Conservation (phyloP, 2,329 filamentous ascomycete genomes). For the Hypoxylon sp. region DNA sequence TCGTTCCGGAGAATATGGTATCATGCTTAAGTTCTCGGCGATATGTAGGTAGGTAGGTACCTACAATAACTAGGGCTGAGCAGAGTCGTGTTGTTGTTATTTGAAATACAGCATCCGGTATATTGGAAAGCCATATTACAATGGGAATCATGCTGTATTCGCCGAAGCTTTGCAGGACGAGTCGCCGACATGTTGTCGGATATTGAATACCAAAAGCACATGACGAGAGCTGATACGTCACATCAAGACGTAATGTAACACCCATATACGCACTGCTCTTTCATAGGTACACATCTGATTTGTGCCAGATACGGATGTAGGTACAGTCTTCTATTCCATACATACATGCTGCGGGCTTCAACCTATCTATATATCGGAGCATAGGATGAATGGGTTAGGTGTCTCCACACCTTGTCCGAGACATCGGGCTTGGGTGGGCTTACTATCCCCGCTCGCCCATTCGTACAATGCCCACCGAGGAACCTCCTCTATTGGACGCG, state of each 20-base stretch:
- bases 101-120: too few species aligned
- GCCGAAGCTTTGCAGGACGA: conserved; percentile 1
- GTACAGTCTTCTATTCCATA: too few species aligned
- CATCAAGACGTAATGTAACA: conserved; percentile 25
- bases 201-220: background rate
- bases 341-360: too few species aligned
- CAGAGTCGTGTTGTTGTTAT: too few species aligned
- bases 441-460: conserved; percentile 22
- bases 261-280: background rate
- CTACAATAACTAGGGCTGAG: too few species aligned
- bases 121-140: too few species aligned
- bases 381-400: conserved; percentile 26
- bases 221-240: conserved; percentile 13
- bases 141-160: conserved; percentile 1
- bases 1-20: too few species aligned
- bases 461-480: conserved; percentile 16
- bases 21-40: too few species aligned
- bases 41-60: too few species aligned
- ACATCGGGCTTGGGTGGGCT: conserved; percentile 19
- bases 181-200: conserved; percentile 16
- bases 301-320: too few species aligned
- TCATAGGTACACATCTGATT: too few species aligned
- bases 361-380: too few species aligned
- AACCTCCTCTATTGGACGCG: conserved; percentile 22
- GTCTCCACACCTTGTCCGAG: conserved; percentile 23